phyloP scores from a whole-genome alignment of 352 stramenopile species.

The Elongisporangium prolatum region DNA sequence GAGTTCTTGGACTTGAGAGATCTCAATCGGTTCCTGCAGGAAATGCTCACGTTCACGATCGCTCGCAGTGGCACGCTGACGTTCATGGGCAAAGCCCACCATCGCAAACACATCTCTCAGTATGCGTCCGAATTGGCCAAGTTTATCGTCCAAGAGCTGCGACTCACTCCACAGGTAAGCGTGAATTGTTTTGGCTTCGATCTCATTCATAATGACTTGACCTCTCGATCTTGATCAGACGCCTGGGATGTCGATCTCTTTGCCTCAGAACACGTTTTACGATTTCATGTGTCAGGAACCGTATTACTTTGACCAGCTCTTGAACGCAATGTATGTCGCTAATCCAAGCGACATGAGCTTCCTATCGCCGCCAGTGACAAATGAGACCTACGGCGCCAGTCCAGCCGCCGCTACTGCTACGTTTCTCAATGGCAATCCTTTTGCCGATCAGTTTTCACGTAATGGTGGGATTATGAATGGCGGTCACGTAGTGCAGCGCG shows the following conservation, averaged over 20 bases:
- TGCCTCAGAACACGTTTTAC: constrained; percentile 42
- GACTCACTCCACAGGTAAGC: constrained; percentile 35
- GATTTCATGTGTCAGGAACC: constrained; percentile 48
- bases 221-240: background rate
- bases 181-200: background rate
- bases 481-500: constrained; percentile 25
- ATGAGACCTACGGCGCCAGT: constrained; percentile 1
- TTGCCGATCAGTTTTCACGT: constrained; percentile 45
- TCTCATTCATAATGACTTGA: background rate
- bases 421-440: constrained; percentile 27
- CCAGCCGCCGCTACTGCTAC: constrained; percentile 13
- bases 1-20: constrained; percentile 43
- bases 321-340: constrained; percentile 34
- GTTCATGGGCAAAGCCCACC: constrained; percentile 60
- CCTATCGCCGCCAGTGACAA: constrained; percentile 1
- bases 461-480: constrained; percentile 48
- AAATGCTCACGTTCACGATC: constrained; percentile 51
- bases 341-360: constrained; percentile 24
- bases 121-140: constrained; percentile 45
- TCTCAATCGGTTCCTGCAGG: constrained; percentile 39
- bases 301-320: constrained; percentile 41
- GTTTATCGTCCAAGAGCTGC: constrained; percentile 39
- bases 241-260: constrained; percentile 12
- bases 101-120: constrained; percentile 41
- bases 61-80: constrained; percentile 38